Conservation (phyloP, 805 yeast genomes). For the Starmerella bombicola region DNA sequence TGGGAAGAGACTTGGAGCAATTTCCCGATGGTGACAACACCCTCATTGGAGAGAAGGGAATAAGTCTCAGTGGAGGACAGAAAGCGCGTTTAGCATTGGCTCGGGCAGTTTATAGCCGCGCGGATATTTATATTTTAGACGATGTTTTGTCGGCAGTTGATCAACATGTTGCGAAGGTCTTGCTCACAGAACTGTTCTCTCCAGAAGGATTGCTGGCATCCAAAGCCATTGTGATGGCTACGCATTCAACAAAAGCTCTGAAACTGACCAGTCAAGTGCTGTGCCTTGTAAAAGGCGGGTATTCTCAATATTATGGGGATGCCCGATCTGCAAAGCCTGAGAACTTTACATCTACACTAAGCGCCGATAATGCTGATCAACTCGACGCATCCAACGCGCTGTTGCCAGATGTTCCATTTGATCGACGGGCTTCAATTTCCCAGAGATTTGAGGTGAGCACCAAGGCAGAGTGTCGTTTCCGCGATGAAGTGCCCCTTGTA, state of each 20-base stretch:
- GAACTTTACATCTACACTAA: background rate
- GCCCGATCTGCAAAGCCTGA: background rate
- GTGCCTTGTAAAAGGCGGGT: constrained; percentile 3
- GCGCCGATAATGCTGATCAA: background rate
- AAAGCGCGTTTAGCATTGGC: constrained; percentile 85
- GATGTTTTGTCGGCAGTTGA: constrained; percentile 92
- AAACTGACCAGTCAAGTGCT: constrained; percentile 4
- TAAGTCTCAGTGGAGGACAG: constrained; percentile 90
- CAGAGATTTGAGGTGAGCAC: too few species aligned
- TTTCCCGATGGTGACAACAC: constrained; percentile 79
- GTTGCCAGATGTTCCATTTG: constrained; percentile 1
- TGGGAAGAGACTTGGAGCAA: constrained; percentile 55
- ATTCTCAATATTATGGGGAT: constrained; percentile 1
- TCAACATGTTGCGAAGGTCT: constrained; percentile 70
- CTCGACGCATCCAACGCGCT: background rate
- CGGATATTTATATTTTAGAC: constrained; percentile 74
- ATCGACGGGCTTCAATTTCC: background rate
- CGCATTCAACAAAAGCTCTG: constrained; percentile 75
- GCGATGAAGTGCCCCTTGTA: background rate
- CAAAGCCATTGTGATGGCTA: constrained; percentile 67
- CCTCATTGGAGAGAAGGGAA: constrained; percentile 83
- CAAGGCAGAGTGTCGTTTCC: background rate
- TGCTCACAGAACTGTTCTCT: constrained; percentile 64
- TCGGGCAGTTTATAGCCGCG: constrained; percentile 82
- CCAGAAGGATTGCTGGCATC: constrained; percentile 59